These are phyloP conservation scores for Spongiforma sp. DNA, from an alignment of 1,284 basidiomycete genomes.

Conservation along the genomic window DNA sequence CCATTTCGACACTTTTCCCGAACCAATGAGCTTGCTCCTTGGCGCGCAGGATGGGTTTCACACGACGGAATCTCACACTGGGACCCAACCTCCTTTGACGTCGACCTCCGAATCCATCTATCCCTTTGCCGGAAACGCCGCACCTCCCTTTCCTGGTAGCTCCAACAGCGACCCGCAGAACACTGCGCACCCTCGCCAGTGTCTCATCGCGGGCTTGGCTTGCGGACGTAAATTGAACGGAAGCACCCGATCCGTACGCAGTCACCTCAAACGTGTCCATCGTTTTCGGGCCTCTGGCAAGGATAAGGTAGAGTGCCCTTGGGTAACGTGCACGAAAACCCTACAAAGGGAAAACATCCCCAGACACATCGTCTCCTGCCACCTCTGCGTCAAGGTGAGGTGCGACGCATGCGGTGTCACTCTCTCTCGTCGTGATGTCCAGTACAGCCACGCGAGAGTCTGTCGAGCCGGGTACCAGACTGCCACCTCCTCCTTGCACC, in stretches of 20 bases:
- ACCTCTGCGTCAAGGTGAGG: constrained; percentile 13
- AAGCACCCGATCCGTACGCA: constrained; percentile 10
- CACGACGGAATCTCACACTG: too few relatives aligned
- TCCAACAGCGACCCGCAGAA: background rate
- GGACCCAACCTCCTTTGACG: too few relatives aligned
- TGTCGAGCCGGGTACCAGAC: too few relatives aligned
- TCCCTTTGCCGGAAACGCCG: too few relatives aligned
- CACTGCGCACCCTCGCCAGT: constrained; percentile 9
- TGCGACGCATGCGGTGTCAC: constrained; percentile 12
- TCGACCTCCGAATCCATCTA: too few relatives aligned
- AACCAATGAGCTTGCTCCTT: too few relatives aligned
- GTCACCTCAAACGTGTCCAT: constrained; percentile 21
- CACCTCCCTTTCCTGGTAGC: background rate
- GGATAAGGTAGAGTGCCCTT: constrained; percentile 7
- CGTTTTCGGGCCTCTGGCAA: constrained; percentile 11
- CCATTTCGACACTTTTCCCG: too few relatives aligned
- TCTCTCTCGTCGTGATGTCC: constrained; percentile 30
- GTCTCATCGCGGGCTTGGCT: background rate
- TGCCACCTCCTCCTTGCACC: too few relatives aligned
- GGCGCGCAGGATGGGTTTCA: too few relatives aligned
- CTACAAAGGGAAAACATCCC: constrained; percentile 26
- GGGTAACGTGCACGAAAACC: constrained; percentile 7
- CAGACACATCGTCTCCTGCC: constrained; percentile 22
- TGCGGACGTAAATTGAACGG: constrained; percentile 12
- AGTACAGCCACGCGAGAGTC: constrained; percentile 8